Evolutionary conservation across 805 yeast genomes (phyloP).

Genomic region (Hanseniaspora meyeri): DNA sequence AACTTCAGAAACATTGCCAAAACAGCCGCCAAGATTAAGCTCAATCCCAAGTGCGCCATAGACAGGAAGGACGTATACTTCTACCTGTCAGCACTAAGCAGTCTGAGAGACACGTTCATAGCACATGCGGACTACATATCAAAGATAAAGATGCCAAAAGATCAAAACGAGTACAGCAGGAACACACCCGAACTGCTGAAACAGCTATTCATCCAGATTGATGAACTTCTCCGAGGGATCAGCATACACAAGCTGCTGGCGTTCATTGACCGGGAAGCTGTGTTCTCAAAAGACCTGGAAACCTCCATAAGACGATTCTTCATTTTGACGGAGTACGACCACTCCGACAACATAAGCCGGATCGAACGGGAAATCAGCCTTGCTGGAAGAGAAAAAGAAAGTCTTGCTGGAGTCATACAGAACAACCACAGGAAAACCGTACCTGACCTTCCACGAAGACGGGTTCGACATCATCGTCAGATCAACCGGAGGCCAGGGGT

Average conservation of each 20-base stretch:
- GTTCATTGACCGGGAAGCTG: constrained; percentile 44
- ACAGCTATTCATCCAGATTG: constrained; percentile 17
- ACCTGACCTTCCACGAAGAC: constrained; percentile 25
- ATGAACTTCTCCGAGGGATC: not conserved
- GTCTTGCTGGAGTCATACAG: constrained; percentile 42
- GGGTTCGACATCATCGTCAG: not conserved
- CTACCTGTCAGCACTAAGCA: constrained; percentile 37
- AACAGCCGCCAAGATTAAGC: constrained; percentile 45
- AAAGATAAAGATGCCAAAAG: constrained; percentile 17
- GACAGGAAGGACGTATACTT: constrained; percentile 46
- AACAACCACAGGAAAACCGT: constrained; percentile 40
- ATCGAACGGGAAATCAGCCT: constrained; percentile 32
- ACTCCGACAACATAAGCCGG: constrained; percentile 32
- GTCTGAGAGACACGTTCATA: constrained; percentile 28
- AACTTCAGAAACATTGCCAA: constrained; percentile 45
- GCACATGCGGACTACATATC: constrained; percentile 24
- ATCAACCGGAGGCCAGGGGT: not conserved
- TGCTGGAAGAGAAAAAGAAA: constrained; percentile 37
- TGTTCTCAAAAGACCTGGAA: constrained; percentile 36
- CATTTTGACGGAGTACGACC: constrained; percentile 28
- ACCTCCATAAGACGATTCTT: constrained; percentile 37
- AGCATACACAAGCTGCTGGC: constrained; percentile 22
- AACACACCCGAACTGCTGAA: constrained; percentile 29
- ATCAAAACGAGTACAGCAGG: constrained; percentile 15
- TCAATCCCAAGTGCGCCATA: constrained; percentile 36